Percentiles rank a stretch among this genome's conserved stretches.
Conservation (phyloP, 352 stramenopile species). For the Blastocystis sp. region DNA sequence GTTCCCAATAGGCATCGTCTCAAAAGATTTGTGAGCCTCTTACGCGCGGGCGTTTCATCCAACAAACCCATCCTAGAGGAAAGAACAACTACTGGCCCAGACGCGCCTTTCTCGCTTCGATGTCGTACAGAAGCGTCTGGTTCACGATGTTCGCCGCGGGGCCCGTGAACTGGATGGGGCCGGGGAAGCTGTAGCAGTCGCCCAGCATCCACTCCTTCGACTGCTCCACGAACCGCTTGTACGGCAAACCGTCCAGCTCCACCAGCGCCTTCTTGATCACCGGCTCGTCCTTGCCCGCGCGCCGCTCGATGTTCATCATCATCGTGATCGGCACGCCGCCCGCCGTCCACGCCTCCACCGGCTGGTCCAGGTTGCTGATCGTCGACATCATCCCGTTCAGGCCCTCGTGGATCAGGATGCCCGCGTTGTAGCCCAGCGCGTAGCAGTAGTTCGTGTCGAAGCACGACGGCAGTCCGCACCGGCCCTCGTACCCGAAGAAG, state of each 20-base stretch:
- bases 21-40: no score
- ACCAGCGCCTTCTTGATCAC: slow-evolving; percentile 75
- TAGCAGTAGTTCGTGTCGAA: slow-evolving; percentile 75
- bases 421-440: slow-evolving; percentile 73
- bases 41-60: background rate
- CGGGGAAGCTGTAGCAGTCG: slow-evolving; percentile 74
- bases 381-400: slow-evolving; percentile 70
- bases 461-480: slow-evolving; percentile 72
- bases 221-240: slow-evolving; percentile 71
- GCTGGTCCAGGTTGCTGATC: slow-evolving; percentile 61
- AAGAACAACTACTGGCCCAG: background rate
- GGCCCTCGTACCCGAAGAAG: slow-evolving; percentile 74
- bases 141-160: slow-evolving; percentile 69
- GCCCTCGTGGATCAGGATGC: slow-evolving; percentile 72
- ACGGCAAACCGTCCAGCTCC: slow-evolving; percentile 73
- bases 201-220: slow-evolving; percentile 73
- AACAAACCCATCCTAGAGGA: background rate
- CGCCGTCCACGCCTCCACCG: slow-evolving; percentile 72
- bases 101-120: slow-evolving; percentile 1
- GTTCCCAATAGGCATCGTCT: slow-evolving; percentile 43
- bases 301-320: slow-evolving; percentile 75
- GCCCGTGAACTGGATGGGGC: slow-evolving; percentile 74
- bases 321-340: slow-evolving; percentile 74
- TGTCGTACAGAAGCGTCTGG: slow-evolving; percentile 51
- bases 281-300: slow-evolving; percentile 74